Percentiles rank a stretch among this genome's conserved stretches.
Conservation (phyloP, 768 basidiomycete genomes). For the Suillus sp. region DNA sequence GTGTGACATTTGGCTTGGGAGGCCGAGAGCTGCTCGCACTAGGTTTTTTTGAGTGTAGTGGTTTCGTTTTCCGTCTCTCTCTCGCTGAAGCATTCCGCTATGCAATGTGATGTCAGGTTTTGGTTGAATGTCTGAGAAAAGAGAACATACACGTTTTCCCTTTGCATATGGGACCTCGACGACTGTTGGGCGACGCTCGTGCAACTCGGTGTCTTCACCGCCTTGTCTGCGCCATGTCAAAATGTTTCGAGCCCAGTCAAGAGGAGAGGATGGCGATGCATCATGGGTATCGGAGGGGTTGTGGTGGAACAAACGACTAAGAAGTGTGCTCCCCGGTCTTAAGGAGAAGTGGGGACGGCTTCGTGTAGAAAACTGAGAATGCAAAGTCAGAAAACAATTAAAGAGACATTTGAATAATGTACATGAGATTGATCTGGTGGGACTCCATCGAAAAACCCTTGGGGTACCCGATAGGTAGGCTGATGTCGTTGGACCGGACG, state of each 20-base stretch:
- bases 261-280: neutral
- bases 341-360: neutral
- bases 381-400: neutral
- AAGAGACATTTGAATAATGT: no score
- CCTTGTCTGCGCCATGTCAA: neutral
- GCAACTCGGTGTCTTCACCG: neutral
- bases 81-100: neutral
- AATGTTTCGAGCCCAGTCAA: neutral
- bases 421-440: no score
- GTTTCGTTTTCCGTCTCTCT: neutral
- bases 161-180: neutral
- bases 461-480: no score
- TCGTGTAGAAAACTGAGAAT: neutral
- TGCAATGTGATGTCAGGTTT: no score
- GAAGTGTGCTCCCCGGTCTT: neutral
- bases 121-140: neutral
- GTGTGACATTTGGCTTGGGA: neutral
- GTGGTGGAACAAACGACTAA: neutral
- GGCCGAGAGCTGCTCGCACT: neutral
- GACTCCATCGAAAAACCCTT: no score
- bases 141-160: neutral
- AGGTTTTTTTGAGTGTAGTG: neutral
- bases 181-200: no score
- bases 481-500: no score
- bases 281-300: neutral